Evolutionary conservation across 768 basidiomycete species (phyloP).

Genomic region (Megacollybia marginata): DNA sequence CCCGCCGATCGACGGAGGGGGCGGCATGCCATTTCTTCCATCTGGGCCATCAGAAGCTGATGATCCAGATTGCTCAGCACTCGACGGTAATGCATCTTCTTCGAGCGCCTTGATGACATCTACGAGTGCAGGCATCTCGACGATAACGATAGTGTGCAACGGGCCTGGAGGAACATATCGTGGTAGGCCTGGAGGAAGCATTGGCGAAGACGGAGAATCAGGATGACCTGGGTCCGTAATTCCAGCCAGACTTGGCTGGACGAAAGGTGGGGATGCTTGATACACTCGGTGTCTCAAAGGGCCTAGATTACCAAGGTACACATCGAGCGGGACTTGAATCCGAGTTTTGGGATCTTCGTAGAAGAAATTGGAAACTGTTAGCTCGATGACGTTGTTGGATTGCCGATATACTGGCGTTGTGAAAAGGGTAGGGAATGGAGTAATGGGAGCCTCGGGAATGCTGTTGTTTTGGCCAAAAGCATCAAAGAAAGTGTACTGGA

Average conservation of each 20-base stretch:
- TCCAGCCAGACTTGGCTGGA: slow-evolving; percentile 35
- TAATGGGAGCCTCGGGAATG: slow-evolving; percentile 75
- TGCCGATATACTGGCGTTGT: slow-evolving; percentile 71
- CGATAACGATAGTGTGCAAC: slow-evolving; percentile 74
- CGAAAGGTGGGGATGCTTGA: slow-evolving; percentile 62
- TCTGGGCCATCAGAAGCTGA: slow-evolving; percentile 8
- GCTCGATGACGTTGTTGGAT: slow-evolving; percentile 65
- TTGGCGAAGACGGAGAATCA: slow-evolving; percentile 17
- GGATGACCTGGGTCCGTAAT: slow-evolving; percentile 24
- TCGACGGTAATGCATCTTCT: slow-evolving; percentile 52
- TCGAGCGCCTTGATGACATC: slow-evolving; percentile 77
- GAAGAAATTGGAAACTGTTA: slow-evolving; percentile 86
- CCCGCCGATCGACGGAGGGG: slow-evolving; percentile 49
- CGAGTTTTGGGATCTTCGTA: slow-evolving; percentile 65
- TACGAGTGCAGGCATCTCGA: slow-evolving; percentile 72
- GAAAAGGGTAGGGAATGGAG: slow-evolving; percentile 85
- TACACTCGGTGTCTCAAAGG: slow-evolving; percentile 76
- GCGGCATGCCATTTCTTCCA: slow-evolving; percentile 9
- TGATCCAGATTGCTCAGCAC: slow-evolving; percentile 24
- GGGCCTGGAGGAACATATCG: slow-evolving; percentile 48
- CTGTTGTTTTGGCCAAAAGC: slow-evolving; percentile 74
- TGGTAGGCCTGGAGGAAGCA: slow-evolving; percentile 25
- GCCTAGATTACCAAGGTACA: slow-evolving; percentile 86
- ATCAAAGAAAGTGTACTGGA: slow-evolving; percentile 92
- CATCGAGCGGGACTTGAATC: slow-evolving; percentile 66